Base-by-base conservation (phyloP, 345 rosid species). In the Salix suchowensis region DNA sequence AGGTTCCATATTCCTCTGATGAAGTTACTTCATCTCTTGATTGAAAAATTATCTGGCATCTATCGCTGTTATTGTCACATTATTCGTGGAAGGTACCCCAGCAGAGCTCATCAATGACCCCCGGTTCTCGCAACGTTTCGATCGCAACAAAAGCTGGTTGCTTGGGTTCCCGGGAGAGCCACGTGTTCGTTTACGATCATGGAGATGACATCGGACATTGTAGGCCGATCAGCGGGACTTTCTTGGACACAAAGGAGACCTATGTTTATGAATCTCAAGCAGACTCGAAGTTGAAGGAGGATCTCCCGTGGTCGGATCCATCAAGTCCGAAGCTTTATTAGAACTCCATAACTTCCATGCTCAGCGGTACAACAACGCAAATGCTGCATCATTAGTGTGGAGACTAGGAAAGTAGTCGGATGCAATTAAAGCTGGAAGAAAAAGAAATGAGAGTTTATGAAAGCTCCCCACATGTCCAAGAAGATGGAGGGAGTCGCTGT, bases 191-290 rank as follows among this genome's bases (percentile, higher is more conserved):
- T 42, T 11, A 16, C 62, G 37, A 73, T 42, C 68, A 73, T 62
- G 37, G 40, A n/a, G 7, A 73, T 55, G 32, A 73, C 76, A 66
- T 37, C 40, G 26, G 68, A 73, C 69, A 62, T 73, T 39, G 68
- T 73, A 23, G 76, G 76, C 40, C 76, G 58, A 40, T 62, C 76
- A 61, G 6, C 6, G 3, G 76, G 76, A 40, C 62, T 52, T 28
- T 73, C 76, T 19, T 73, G 76, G 44, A 54, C 61, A 19, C 61
- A 54, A 54, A 54, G 61, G 16, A 54, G 61, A 0, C 61, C 61
- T n/a, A 54, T 54, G 61, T 54, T 54, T 15, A 54, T 18, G 61
- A 19, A 54, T 54, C 61, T 14, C 61, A 54, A 24, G 8, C 61
- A 54, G 61, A 0, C 19, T 4, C n/a, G 61, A 54, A 54, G 23